Conservation (phyloP, 192 early-diverging fungal genomes). For the Lobosporangium transversale region DNA sequence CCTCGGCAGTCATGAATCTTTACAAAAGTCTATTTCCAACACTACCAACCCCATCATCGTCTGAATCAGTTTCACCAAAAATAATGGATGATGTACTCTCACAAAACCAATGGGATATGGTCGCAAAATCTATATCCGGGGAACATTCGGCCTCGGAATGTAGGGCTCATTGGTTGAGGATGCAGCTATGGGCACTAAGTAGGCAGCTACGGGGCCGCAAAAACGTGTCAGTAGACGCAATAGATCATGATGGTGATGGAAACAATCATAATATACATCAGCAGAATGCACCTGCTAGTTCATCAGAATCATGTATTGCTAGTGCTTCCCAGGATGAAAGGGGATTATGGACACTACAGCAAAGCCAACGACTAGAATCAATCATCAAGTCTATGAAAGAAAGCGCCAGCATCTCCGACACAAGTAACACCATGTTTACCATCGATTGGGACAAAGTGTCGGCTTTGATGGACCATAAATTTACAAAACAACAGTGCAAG, state of each 20-base stretch:
- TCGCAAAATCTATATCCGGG: conserved; percentile 12
- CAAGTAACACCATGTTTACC: not conserved
- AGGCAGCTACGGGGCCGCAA: too few relatives aligned
- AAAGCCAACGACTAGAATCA: not conserved
- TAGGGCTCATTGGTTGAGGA: conserved; percentile 15
- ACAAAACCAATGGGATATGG: conserved; percentile 5
- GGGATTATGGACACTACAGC: conserved; percentile 15
- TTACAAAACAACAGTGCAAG: conserved; percentile 28
- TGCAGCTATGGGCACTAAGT: not conserved
- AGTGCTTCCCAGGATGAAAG: not conserved
- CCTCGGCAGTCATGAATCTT: not conserved
- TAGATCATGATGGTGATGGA: too few relatives aligned
- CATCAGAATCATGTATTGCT: not conserved
- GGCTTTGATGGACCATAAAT: conserved; percentile 3
- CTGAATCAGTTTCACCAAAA: not conserved
- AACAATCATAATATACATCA: too few relatives aligned
- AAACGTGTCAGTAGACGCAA: too few relatives aligned
- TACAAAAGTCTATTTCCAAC: not conserved
- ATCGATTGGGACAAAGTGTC: conserved; percentile 12
- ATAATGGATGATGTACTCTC: not conserved
- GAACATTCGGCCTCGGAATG: conserved; percentile 25
- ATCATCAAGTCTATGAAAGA: conserved; percentile 7
- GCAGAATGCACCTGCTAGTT: not conserved
- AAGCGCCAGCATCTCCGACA: not conserved
- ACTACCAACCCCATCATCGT: not conserved